These are phyloP conservation scores for Cladosporium cucumerinum DNA, from an alignment of 2,329 filamentous ascomycete species.

Conservation along the genomic window DNA sequence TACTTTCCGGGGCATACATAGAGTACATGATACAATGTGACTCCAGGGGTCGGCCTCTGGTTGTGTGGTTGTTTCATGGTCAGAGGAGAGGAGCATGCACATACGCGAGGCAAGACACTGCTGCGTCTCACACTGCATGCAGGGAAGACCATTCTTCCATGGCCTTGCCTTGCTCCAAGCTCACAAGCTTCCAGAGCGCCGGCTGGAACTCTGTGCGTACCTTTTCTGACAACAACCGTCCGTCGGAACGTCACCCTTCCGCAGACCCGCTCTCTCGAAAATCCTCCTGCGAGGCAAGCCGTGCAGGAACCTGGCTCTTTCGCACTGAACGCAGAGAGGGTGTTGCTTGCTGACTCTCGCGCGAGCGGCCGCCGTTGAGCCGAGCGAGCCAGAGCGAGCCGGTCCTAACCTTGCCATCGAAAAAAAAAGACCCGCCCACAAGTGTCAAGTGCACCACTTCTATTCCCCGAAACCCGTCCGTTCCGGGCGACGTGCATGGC, in stretches of 20 bases:
- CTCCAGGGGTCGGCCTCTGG: neutral
- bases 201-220: neutral
- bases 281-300: neutral
- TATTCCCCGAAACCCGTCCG: slow-evolving; percentile 11
- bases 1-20: neutral
- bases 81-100: neutral
- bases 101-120: slow-evolving; percentile 3
- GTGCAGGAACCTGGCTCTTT: neutral
- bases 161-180: neutral
- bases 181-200: neutral
- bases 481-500: slow-evolving; percentile 14
- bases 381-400: slow-evolving; percentile 5
- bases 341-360: slow-evolving; percentile 1
- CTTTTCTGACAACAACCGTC: neutral
- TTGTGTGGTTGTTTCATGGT: neutral
- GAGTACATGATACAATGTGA: neutral
- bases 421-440: neutral
- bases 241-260: neutral
- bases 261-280: neutral
- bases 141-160: neutral
- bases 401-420: slow-evolving; percentile 3
- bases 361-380: slow-evolving; percentile 14
- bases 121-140: neutral
- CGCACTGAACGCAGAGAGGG: neutral
- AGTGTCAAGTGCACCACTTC: neutral